Evolutionary conservation across 2,329 filamentous ascomycete species (phyloP), one percentile per base, ranked within the genome.

Genomic region (Colletotrichum tamarilloi): DNA sequence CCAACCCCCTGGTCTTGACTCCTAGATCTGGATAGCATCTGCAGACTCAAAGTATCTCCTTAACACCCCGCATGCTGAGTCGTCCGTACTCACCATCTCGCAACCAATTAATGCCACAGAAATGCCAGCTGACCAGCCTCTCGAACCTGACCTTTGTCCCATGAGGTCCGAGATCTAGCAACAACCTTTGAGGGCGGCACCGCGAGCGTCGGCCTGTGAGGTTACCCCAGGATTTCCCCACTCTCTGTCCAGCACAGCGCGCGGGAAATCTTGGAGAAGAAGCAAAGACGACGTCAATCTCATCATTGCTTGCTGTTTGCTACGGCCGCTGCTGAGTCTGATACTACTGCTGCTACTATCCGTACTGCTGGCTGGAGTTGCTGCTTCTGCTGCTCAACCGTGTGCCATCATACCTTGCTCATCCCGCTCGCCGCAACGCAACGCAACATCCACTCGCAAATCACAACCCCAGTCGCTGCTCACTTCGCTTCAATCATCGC

Each of bases 201-300:
- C 46, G 69, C 38, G 57, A 49, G 52, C 67, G 24, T 57, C 28
- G 30, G 58, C 32, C 58, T 22, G 49, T 56, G 60, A 69, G 59
- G 67, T 53, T 73, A 73, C 67, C 71, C 71, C 71, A 66, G 67
- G 71, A 73, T 73, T 73, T 71, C 62, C 71, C 71, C 71, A 70
- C 60, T 42, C 67, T 70, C 55, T 46, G 30, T 46, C n/a, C 30
- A 65, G 2, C 35, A 28, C 60, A 63, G 24, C 28, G 24, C 28
- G 42, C 38, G 65, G 42, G 69, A 64, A 65, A 49, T 59, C 60
- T 62, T 66, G 60, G 67, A 66, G 67, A 73, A 60, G 55, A 62
- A 62, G 53, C 53, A 56, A 28, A 56, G 22, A 64, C 59, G 56
- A 73, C 71, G 71, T 73, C 67, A 73, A 62, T 32, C 66, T 35